Base-by-base conservation (phyloP, 345 rosid species). In the Populus simonii region DNA sequence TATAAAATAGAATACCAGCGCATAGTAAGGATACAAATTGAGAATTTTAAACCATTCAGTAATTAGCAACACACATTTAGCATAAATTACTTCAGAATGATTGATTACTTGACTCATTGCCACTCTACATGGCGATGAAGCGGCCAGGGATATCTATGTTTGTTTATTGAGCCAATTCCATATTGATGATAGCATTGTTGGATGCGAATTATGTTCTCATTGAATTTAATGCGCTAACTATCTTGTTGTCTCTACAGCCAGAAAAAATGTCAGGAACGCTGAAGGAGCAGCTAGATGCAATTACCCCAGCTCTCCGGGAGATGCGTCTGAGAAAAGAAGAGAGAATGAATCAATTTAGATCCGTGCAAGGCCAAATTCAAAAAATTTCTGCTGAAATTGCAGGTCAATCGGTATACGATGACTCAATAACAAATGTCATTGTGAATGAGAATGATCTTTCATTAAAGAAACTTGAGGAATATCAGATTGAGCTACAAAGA, bases 361-460 rank as follows among this genome's bases (percentile, higher is more conserved):
- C 92, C 8, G 92, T 96, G 73, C 92, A 93, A 85, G 90, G 89
- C 33, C 90, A 93, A 80, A 93, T 91, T 76, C 92, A 96, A 83
- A 94, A 85, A 78, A 96, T 96, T 29, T 89, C 92, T 73, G 95
- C 97, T 74, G 95, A 91, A 79, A 89, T 96, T 75, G 97, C 91
- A 41, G 99, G 99, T 67, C 90, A 80, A 77, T 89, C 91, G 3
- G 93, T 89, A 70, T 91, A 87, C 73, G 93, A 92, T 35, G 96
- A 89, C 71, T 83, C 90, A 7, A 77, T 84, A 78, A 84, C 93
- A 51, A 88, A 84, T 66, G 85, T 93, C 76, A 83, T 59, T 22
- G 88, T 93, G 72, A 91, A 93, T 45, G 92, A 93, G 83, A 91
- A 90, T 25, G 97, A 96, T 78, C 94, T 96, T 73, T 92, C 99